Evolutionary conservation across 2,329 filamentous ascomycete species (phyloP), one percentile per base, ranked within the genome.

Genomic region (Nannizzia gypsea): DNA sequence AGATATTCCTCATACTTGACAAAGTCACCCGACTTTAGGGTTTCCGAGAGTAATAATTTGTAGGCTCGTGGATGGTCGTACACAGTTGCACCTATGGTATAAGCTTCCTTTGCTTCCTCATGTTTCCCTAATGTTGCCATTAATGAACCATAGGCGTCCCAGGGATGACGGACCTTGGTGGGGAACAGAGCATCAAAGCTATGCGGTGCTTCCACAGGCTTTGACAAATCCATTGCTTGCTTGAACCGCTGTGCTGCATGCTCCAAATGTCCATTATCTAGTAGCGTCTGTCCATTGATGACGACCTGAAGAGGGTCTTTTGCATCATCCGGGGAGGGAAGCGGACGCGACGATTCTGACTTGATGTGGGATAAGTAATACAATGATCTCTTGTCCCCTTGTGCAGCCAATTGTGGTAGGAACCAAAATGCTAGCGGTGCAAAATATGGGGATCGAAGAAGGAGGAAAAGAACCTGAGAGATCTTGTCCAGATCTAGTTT

Each of bases 1-100:
- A 75, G 69, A 59, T 64, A 70, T 58, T 70, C 63, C 62, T 74
- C 72, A 57, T 74, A 74, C 36, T 58, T 57, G 2, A 70, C 66
- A 48, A 65, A 60, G 36, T 70, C 63, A 1, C 65, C 63, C 34
- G 64, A 50, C n/a, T 65, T 62, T 59, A 69, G 62, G 61, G 66
- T 63, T 2, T 65, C 17, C 3, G 58, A 59, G 2, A 71, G 71
- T 1, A 69, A 50, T 20, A 72, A 59, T 8, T 24, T 46, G 50
- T 57, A 60, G 1, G 71, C 67, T 1, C 56, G 26, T 3, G 68
- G 66, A 17, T 72, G 68, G n/a, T 71, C 63, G 55, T 69, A 74
- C 22, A 69, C 62, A 13, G 66, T 9, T 1, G 71, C 71, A 2
- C 68, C 71, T 6, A 64, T 56, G 4, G 61, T 62, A 6, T 69